Evolutionary conservation across 768 basidiomycete species (phyloP).

Genomic region (Amyloporia xantha): DNA sequence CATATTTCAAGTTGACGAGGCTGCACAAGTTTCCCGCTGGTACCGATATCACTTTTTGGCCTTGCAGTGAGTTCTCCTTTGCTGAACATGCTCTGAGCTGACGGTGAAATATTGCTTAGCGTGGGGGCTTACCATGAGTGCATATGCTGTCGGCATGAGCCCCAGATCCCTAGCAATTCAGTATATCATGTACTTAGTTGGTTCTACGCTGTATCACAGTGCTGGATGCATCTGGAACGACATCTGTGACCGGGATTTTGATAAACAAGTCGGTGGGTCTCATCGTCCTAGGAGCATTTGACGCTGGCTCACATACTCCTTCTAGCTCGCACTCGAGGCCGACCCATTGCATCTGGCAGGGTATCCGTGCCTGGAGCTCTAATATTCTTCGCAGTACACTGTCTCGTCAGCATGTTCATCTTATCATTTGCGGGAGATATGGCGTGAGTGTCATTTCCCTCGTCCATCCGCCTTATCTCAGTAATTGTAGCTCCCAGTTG

Average conservation of each 20-base stretch:
- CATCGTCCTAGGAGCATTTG: too few relatives aligned
- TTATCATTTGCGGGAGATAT: background rate
- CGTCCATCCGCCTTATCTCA: too few relatives aligned
- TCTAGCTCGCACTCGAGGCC: conserved; percentile 25
- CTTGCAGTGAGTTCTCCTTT: background rate
- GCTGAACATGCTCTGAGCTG: background rate
- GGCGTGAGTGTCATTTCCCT: conserved; percentile 1
- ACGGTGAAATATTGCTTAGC: conserved; percentile 6
- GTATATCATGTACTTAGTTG: conserved; percentile 5
- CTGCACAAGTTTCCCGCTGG: background rate
- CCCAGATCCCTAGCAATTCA: conserved; percentile 1
- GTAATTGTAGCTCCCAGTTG: conserved; percentile 10
- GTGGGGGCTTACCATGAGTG: conserved; percentile 17
- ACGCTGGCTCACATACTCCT: background rate
- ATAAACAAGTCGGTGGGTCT: conserved; percentile 30
- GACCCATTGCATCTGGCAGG: conserved; percentile 25
- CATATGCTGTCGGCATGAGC: conserved; percentile 9
- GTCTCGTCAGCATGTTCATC: conserved; percentile 2
- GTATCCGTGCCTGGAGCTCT: conserved; percentile 23
- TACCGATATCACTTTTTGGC: background rate
- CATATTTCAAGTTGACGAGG: background rate
- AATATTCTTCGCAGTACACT: conserved; percentile 17
- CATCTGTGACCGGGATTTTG: conserved; percentile 24
- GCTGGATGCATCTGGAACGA: conserved; percentile 23
- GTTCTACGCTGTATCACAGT: conserved; percentile 11